These are phyloP conservation scores for Candida chauliodis DNA, from an alignment of 805 yeast species.

Conservation along the genomic window DNA sequence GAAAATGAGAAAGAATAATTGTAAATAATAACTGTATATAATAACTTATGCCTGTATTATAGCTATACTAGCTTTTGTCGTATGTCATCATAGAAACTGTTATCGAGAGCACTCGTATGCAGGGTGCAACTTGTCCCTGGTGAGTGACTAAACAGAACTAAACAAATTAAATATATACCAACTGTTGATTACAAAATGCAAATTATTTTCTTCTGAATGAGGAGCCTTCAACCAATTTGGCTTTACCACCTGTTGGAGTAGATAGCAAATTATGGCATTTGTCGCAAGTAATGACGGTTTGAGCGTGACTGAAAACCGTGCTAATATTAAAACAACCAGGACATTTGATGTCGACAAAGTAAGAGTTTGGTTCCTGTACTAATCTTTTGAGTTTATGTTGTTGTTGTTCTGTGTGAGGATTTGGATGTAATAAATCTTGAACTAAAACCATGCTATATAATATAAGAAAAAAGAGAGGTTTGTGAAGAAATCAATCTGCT, in stretches of 20 bases:
- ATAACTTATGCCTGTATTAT: too few species aligned
- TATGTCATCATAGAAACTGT: too few species aligned
- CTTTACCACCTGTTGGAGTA: conserved; percentile 43
- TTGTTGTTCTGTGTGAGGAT: conserved; percentile 35
- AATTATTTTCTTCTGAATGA: conserved; percentile 42
- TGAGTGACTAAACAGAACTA: too few species aligned
- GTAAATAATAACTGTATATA: too few species aligned
- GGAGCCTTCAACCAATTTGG: conserved; percentile 41
- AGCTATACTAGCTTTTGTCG: too few species aligned
- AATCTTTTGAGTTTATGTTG: conserved; percentile 37
- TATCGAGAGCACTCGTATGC: too few species aligned
- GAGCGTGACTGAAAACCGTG: conserved; percentile 41
- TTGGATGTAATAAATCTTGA: conserved; percentile 42
- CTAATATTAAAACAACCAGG: conserved; percentile 41
- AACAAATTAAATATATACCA: too few species aligned
- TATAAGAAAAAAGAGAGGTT: neutral
- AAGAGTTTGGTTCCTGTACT: conserved; percentile 40
- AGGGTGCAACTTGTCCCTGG: too few species aligned
- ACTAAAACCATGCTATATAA: conserved; percentile 31
- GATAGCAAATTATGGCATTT: conserved; percentile 38
- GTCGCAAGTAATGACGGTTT: conserved; percentile 42
- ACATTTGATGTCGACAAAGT: conserved; percentile 42
- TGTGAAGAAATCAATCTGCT: conserved; percentile 2
- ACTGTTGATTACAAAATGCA: too few species aligned
- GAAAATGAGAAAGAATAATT: too few species aligned